These are phyloP conservation scores for Ophiocordyceps australis DNA, from an alignment of 2,329 filamentous ascomycete genomes.

Conservation along the genomic window DNA sequence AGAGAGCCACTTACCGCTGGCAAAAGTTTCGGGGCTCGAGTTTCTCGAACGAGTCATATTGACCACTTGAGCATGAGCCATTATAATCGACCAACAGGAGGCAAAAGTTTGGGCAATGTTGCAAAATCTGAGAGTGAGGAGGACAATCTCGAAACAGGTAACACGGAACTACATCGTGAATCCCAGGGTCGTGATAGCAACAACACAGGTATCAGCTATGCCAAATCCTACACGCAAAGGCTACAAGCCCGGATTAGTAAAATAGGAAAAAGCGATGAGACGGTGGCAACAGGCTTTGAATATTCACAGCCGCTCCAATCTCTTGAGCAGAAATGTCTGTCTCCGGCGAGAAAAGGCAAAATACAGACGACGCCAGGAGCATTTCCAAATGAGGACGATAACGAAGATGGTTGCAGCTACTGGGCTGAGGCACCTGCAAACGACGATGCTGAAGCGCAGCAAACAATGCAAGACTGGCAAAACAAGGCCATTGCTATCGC, in stretches of 20 bases:
- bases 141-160: too few relatives aligned
- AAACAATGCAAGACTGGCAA: slow-evolving; percentile 24
- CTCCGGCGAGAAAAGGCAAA: slow-evolving; percentile 9
- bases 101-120: slow-evolving; percentile 46
- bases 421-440: slow-evolving; percentile 39
- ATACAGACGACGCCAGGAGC: slow-evolving; percentile 35
- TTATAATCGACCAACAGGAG: slow-evolving; percentile 54
- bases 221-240: slow-evolving; percentile 83
- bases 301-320: slow-evolving; percentile 15
- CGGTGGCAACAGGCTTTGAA: slow-evolving; percentile 22
- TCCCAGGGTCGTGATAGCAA: too few relatives aligned
- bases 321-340: slow-evolving; percentile 10
- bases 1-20: slow-evolving; percentile 73
- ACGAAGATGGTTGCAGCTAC: slow-evolving; percentile 34
- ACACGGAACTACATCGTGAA: too few relatives aligned
- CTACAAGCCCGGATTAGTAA: slow-evolving; percentile 83
- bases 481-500: slow-evolving; percentile 25
- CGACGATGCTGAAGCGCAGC: slow-evolving; percentile 6
- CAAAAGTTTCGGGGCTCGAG: slow-evolving; percentile 59
- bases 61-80: slow-evolving; percentile 59
- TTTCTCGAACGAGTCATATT: slow-evolving; percentile 62
- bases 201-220: slow-evolving; percentile 31
- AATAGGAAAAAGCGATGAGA: slow-evolving; percentile 34
- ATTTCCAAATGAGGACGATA: slow-evolving; percentile 32
- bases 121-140: slow-evolving; percentile 23